Evolutionary conservation across 2,329 filamentous ascomycete genomes (phyloP), one percentile per base, ranked within the genome.

Genomic region (Fusarium denticulatum): DNA sequence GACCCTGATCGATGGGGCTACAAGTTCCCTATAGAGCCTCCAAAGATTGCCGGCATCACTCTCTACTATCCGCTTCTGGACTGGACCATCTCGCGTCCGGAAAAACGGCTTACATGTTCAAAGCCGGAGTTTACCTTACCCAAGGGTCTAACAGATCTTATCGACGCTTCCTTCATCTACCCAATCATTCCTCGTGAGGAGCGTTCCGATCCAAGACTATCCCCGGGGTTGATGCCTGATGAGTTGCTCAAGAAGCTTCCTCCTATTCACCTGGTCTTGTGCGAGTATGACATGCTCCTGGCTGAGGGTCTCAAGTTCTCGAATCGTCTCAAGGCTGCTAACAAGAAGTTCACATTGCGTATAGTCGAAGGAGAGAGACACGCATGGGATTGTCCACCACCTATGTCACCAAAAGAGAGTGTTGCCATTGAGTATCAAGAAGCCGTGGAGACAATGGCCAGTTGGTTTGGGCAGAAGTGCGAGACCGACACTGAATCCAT

Each of bases 241-340:
- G 84, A 85, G 34, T 75, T 88, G n/a, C 74, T 92, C 7, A 81
- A 81, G 16, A 83, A 88, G 43, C 86, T 91, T 6, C 83, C 86
- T 1, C 86, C 87, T 22, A 80, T 92, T 6, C 83, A 91, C 24
- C 81, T 91, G 46, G 89, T 88, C 74, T 86, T 90, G 6, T 92
- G 90, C 80, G 90, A 92, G 81, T 88, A 86, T 79, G 89, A 92
- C 78, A 91, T 92, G 88, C 80, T 92, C n/a, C 84, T 90, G 15
- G 83, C 82, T 5, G 90, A 92, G 77, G 89, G 88, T 16, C 83
- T 91, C 67, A 83, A 85, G 9, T 91, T 95, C 71, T 86, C 89
- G 16, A 85, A 89, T 58, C 85, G 91, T 26, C 80, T 94, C 14
- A 79, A 83, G 53, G 53, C 67, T 10, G 68, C 76, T 15, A 76